These are phyloP conservation scores for Yamadazyma kanchanaburiensis DNA, from an alignment of 1,139 yeast species.

Conservation along the genomic window DNA sequence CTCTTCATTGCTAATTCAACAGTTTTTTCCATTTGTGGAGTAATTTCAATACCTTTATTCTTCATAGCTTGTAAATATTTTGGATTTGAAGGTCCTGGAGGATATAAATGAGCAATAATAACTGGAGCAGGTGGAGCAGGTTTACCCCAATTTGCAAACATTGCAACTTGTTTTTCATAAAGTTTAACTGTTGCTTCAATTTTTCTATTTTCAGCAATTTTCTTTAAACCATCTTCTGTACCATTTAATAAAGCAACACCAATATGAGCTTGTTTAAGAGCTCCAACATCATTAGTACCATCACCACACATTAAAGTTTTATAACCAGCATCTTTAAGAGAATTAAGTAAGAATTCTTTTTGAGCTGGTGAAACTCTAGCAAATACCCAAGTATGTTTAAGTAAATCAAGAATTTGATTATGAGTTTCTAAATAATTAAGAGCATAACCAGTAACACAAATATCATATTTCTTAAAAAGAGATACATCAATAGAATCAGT, in stretches of 20 bases:
- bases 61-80: constrained; percentile 83
- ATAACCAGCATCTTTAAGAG: constrained; percentile 85
- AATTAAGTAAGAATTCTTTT: constrained; percentile 84
- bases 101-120: constrained; percentile 87
- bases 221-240: constrained; percentile 91
- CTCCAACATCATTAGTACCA: constrained; percentile 99
- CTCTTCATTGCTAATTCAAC: constrained; percentile 50
- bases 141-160: constrained; percentile 79
- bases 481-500: constrained; percentile 54
- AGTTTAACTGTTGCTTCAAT: constrained; percentile 62
- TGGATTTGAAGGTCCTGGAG: constrained; percentile 93
- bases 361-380: constrained; percentile 97
- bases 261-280: constrained; percentile 95
- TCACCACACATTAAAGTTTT: constrained; percentile 99
- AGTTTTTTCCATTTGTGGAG: constrained; percentile 60
- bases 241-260: constrained; percentile 97
- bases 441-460: constrained; percentile 95
- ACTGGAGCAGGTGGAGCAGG: constrained; percentile 86
- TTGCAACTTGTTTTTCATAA: constrained; percentile 79
- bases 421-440: constrained; percentile 62
- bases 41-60: constrained; percentile 71
- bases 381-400: constrained; percentile 92
- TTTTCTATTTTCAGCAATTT: constrained; percentile 78
- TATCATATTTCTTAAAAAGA: constrained; percentile 67
- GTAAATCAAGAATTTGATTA: constrained; percentile 62